Evolutionary conservation across 352 stramenopile genomes (phyloP), one percentile per base, ranked within the genome.

Genomic region (Sclerospora graminicola): DNA sequence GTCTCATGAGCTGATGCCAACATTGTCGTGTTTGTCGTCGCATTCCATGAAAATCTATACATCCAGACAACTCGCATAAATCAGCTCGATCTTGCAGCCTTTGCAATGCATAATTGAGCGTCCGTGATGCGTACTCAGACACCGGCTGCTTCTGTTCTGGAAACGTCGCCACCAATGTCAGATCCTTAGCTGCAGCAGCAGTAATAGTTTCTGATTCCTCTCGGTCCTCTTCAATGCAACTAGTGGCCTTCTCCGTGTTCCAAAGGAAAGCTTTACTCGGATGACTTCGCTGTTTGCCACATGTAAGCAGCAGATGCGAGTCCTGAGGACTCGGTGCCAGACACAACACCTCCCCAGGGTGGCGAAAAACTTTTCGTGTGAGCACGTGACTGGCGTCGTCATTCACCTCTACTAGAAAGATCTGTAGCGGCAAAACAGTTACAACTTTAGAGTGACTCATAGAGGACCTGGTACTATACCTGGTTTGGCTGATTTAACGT

Each of bases 401-500:
- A 27, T 63, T 57, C 13, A 82, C 70, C 18, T 88, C 60, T n/a
- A 86, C 46, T n/a, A 85, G 33, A 29, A 76, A 57, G 8, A 87
- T 59, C 71, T 86, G 23, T 0, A 21, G 7, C 10, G 14, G 6
- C 8, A 31, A 33, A 29, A 6, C 41, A 28, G 11, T 23, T 6
- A 23, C 26, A 43, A 20, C 9, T 35, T 35, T n/a, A 9, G 5
- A 35, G 2, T 19, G 11, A 35, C 13, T 16, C n/a, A 35, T 35
- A 5, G 16, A 35, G 7, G n/a, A 13, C 5, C 8, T n/a, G 14
- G 13, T 16, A 26, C n/a, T 9, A 8, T 32, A 88, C 66, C 56
- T 85, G 63, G 45, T 92, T 92, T 21, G 57, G 45, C 29, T 78
- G 64, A 45, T 79, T 74, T 42, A 86, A 72, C 8, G 60, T 62